Conservation (phyloP, 78 protist genomes). For the Dictyostelium discoideum region DNA sequence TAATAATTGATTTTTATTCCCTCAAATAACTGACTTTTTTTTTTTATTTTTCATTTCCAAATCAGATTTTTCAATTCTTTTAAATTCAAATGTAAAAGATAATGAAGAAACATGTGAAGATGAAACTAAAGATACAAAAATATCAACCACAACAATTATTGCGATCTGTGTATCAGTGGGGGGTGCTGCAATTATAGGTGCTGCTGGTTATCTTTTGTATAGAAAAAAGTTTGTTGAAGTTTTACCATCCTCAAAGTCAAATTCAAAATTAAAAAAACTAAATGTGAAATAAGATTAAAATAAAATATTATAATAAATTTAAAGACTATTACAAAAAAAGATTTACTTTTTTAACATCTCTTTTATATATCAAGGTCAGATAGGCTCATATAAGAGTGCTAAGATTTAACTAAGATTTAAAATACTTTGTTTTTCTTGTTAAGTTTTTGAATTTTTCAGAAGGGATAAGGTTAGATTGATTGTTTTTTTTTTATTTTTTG, state of each 20-base stretch:
- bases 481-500: too few relatives aligned
- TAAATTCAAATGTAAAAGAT: neutral
- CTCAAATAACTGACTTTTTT: neutral
- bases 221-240: conserved; percentile 8
- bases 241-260: neutral
- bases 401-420: too few relatives aligned
- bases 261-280: neutral
- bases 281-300: neutral
- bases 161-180: neutral
- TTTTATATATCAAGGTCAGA: too few relatives aligned
- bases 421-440: too few relatives aligned
- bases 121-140: neutral
- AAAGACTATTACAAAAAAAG: too few relatives aligned
- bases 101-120: neutral
- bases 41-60: neutral
- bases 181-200: conserved; percentile 12
- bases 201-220: neutral
- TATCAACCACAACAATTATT: neutral
- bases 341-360: too few relatives aligned
- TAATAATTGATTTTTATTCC: neutral
- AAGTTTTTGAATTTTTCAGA: too few relatives aligned
- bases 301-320: too few relatives aligned
- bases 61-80: neutral
- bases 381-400: too few relatives aligned
- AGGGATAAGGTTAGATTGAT: too few relatives aligned